These are phyloP conservation scores for Trichoderma oligosporum DNA, from an alignment of 2,329 filamentous ascomycete species.

Conservation along the genomic window DNA sequence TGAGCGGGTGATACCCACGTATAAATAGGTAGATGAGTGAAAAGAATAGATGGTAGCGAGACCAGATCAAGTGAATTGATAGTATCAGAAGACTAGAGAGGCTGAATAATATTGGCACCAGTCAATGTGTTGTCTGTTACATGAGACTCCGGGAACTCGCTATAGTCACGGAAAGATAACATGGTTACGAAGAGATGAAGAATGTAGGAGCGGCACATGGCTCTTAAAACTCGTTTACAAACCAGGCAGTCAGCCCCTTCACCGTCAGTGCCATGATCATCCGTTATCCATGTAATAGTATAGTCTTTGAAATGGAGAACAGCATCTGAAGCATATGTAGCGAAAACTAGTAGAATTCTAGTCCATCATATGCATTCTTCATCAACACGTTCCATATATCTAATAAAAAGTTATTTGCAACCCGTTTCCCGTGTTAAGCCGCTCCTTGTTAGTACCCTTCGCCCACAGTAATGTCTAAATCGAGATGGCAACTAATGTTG, in stretches of 20 bases:
- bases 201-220: no score
- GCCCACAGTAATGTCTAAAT: conserved; percentile 58
- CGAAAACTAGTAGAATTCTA: background rate
- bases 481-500: conserved; percentile 50
- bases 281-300: background rate
- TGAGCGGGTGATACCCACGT: background rate
- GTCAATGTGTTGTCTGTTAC: background rate
- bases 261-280: no score
- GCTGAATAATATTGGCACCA: no score
- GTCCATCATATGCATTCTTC: background rate
- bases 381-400: conserved; percentile 29
- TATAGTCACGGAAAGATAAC: background rate
- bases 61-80: background rate
- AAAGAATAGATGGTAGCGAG: no score
- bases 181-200: no score
- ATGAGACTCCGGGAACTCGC: background rate
- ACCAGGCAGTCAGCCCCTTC: no score
- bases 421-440: conserved; percentile 50
- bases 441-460: conserved; percentile 54
- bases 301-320: background rate
- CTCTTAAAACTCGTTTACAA: no score
- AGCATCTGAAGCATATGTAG: background rate
- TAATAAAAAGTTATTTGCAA: conserved; percentile 59
- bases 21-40: background rate
- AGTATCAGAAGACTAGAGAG: background rate